Evolutionary conservation across 1,284 basidiomycete species (phyloP).

Genomic region (Trametes versicolor): DNA sequence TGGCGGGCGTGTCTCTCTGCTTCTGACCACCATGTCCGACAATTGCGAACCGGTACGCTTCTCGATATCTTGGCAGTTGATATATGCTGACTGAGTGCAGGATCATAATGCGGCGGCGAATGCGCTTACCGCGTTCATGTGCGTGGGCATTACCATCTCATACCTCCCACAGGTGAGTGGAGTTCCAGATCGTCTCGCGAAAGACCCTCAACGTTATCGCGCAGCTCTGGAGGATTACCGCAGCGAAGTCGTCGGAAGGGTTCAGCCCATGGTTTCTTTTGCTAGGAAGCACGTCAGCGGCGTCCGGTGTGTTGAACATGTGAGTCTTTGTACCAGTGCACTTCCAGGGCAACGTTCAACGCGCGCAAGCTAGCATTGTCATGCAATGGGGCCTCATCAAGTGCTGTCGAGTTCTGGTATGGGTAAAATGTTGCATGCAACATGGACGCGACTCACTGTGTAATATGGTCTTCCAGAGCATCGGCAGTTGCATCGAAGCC

Average conservation of each 20-base stretch:
- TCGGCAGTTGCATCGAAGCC: constrained; percentile 83
- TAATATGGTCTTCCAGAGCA: constrained; percentile 57
- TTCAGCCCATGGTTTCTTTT: constrained; percentile 95
- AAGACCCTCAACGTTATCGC: constrained; percentile 1
- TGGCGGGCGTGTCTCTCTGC: constrained; percentile 23
- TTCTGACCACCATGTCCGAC: constrained; percentile 28
- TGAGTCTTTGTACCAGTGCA: constrained; percentile 45
- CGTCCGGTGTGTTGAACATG: constrained; percentile 87
- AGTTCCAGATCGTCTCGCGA: neutral
- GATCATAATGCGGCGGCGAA: constrained; percentile 82
- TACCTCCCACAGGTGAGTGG: constrained; percentile 85
- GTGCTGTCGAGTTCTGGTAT: constrained; percentile 83
- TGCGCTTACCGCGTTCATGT: constrained; percentile 79
- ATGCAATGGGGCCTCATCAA: constrained; percentile 89
- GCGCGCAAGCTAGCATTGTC: constrained; percentile 64
- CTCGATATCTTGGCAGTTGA: neutral
- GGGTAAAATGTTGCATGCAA: constrained; percentile 37
- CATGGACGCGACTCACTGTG: neutral
- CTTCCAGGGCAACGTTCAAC: neutral
- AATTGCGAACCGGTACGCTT: constrained; percentile 28
- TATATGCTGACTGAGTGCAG: constrained; percentile 44
- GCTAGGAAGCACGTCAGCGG: constrained; percentile 87
- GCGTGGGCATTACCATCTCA: constrained; percentile 84
- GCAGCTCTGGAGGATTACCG: constrained; percentile 81
- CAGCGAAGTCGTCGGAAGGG: constrained; percentile 83